Conservation (phyloP, 768 basidiomycete genomes). For the Lactarius hengduanensis region DNA sequence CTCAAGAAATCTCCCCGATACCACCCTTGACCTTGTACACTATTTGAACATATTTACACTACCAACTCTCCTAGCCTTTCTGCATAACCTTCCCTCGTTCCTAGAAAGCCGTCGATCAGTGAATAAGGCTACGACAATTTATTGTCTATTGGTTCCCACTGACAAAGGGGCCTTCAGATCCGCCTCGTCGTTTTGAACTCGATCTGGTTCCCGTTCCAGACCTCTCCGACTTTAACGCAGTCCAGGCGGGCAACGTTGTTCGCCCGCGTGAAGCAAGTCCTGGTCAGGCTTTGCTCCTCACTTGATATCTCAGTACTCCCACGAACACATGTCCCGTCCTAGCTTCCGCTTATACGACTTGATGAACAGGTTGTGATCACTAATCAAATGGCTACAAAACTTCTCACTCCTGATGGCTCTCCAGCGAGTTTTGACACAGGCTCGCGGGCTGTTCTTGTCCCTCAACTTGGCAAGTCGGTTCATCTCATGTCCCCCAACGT, state of each 20-base stretch:
- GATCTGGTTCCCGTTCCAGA: slow-evolving; percentile 66
- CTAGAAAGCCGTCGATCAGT: slow-evolving; percentile 50
- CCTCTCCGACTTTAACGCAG: slow-evolving; percentile 39
- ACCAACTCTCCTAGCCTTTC: slow-evolving; percentile 55
- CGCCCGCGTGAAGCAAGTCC: slow-evolving; percentile 50
- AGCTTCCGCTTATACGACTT: slow-evolving; percentile 1
- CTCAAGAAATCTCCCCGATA: slow-evolving; percentile 30
- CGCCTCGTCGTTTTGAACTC: slow-evolving; percentile 65
- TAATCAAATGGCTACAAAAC: slow-evolving; percentile 68
- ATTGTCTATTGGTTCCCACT: neutral
- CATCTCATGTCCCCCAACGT: neutral
- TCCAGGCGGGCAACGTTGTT: slow-evolving; percentile 46
- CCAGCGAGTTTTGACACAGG: slow-evolving; percentile 66
- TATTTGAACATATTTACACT: slow-evolving; percentile 47
- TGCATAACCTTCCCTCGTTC: slow-evolving; percentile 51
- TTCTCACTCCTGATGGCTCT: slow-evolving; percentile 62
- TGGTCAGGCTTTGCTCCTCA: slow-evolving; percentile 50
- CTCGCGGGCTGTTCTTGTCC: slow-evolving; percentile 60
- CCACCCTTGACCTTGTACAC: slow-evolving; percentile 36
- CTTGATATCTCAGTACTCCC: slow-evolving; percentile 30
- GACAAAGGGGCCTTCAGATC: slow-evolving; percentile 39
- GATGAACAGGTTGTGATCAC: slow-evolving; percentile 51
- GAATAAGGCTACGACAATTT: neutral
- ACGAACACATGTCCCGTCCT: neutral
- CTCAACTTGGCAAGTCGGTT: slow-evolving; percentile 53